Conservation (phyloP, 345 rosid species). For the Odontarrhena argentea region DNA sequence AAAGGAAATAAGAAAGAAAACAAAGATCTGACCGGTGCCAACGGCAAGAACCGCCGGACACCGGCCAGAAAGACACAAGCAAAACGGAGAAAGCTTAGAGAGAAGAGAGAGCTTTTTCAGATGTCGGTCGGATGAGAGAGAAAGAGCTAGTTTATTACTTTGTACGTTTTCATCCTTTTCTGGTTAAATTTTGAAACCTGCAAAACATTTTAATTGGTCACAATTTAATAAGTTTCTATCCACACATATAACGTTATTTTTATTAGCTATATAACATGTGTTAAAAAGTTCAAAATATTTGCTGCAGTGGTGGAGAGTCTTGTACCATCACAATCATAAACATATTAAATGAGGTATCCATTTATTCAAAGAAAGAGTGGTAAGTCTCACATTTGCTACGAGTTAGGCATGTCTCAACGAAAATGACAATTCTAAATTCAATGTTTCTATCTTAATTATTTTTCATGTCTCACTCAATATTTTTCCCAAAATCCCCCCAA, state of each 20-base stretch:
- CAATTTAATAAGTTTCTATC: not conserved
- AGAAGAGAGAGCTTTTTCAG: too few relatives aligned
- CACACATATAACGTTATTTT: not conserved
- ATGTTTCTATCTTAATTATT: slow-evolving; percentile 24
- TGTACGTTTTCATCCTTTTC: not conserved
- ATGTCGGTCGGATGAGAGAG: too few relatives aligned
- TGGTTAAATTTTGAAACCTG: not conserved
- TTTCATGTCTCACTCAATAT: slow-evolving; percentile 24
- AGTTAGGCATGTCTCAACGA: slow-evolving; percentile 48
- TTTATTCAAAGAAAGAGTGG: slow-evolving; percentile 16
- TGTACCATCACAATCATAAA: slow-evolving; percentile 32
- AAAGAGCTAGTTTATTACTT: too few relatives aligned
- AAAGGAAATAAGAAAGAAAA: too few relatives aligned
- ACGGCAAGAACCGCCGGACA: too few relatives aligned
- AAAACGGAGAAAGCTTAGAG: too few relatives aligned
- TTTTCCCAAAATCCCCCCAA: slow-evolving; percentile 31
- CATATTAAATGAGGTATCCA: slow-evolving; percentile 11
- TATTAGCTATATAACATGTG: not conserved
- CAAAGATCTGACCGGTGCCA: too few relatives aligned
- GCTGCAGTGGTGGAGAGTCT: slow-evolving; percentile 23
- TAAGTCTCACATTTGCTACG: slow-evolving; percentile 30
- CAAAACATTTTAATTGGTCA: not conserved
- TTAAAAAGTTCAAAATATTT: slow-evolving; percentile 2
- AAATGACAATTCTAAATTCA: slow-evolving; percentile 35
- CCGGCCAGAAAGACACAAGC: too few relatives aligned